phyloP scores from a whole-genome alignment of 768 basidiomycete genomes.

The Hygrocybe coccinea region DNA sequence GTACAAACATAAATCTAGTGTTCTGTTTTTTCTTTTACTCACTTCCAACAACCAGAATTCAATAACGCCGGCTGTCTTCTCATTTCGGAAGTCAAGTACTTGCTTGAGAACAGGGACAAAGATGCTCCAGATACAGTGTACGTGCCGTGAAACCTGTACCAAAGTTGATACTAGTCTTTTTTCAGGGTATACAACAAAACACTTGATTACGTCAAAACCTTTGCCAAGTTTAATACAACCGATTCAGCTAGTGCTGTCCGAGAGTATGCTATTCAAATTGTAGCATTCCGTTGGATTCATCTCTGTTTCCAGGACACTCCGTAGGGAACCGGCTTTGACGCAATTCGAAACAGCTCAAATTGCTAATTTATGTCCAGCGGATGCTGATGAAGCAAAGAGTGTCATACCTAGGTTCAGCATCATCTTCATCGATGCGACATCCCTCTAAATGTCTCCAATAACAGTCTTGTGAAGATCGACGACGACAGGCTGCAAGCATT shows the following conservation, averaged over 20 bases:
- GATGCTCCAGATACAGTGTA: conserved; percentile 85
- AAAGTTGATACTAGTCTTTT: not conserved
- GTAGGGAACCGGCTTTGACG: conserved; percentile 72
- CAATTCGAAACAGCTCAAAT: conserved; percentile 93
- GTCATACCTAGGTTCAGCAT: conserved; percentile 71
- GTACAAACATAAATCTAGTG: conserved; percentile 20
- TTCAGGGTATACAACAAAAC: conserved; percentile 89
- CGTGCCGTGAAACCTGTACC: conserved; percentile 21
- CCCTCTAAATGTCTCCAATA: not conserved
- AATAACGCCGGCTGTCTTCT: conserved; percentile 87
- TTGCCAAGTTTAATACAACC: conserved; percentile 83
- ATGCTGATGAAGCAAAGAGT: conserved; percentile 88
- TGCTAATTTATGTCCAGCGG: conserved; percentile 83
- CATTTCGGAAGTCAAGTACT: conserved; percentile 88
- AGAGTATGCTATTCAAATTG: conserved; percentile 54
- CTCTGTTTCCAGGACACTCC: conserved; percentile 52
- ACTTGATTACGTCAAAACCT: conserved; percentile 84
- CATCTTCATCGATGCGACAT: not conserved
- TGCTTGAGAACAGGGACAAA: conserved; percentile 82
- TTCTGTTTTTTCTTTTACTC: not conserved
- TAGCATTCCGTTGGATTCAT: not conserved
- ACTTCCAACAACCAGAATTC: conserved; percentile 53
- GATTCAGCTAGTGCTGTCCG: conserved; percentile 82
- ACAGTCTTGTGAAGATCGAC: conserved; percentile 79
- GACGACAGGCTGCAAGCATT: conserved; percentile 80